Base-by-base conservation (phyloP, 768 basidiomycete species). In the Suillus fuscotomentosus region DNA sequence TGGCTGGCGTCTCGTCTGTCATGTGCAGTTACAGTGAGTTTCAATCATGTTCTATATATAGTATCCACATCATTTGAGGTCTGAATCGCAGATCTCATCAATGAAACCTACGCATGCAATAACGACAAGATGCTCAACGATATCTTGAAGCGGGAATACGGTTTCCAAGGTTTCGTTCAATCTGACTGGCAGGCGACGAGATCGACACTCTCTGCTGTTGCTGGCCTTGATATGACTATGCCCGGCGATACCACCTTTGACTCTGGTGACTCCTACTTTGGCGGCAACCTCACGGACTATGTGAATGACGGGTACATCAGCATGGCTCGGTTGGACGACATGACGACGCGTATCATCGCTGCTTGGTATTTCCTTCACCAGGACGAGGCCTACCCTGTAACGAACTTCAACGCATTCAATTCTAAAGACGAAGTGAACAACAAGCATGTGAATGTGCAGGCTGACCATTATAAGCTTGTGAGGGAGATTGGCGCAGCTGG, bases 341-440 rank as follows among this genome's bases (percentile, higher is more conserved):
- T 94, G 91, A 92, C 90, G 5, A 87, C 84, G 8, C 88, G 93
- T 38, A 89, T 95, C 69, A 72, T 94, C 34, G 89, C 91, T 3
- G 77, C 81, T 0, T 94, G 86, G 84, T 92, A 88, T 70, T 76
- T 84, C 60, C 80, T 90, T 53, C 78, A 80, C 42, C 91, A 93
- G 76, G 74, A 78, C 17, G 71, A 80, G 8, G 75, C 77, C 14
- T 95, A 83, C 75, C 92, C 94, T 0, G 65, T 70, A 17, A 82
- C 84, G 67, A 92, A 88, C 79, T 94, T 95, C 74, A 85, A 93
- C 70, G 84, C 86, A 2, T 89, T 88, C 80, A 62, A 72, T 22
- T 78, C 80, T 0, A 79, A 82, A 57, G 80, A 84, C 69, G 81
- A 82, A 48, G 75, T 75, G 10, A 84, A 81, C 47, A 91, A 90